These are phyloP conservation scores for Aspergillus novofumigatus DNA, from an alignment of 2,329 filamentous ascomycete species.

Conservation along the genomic window DNA sequence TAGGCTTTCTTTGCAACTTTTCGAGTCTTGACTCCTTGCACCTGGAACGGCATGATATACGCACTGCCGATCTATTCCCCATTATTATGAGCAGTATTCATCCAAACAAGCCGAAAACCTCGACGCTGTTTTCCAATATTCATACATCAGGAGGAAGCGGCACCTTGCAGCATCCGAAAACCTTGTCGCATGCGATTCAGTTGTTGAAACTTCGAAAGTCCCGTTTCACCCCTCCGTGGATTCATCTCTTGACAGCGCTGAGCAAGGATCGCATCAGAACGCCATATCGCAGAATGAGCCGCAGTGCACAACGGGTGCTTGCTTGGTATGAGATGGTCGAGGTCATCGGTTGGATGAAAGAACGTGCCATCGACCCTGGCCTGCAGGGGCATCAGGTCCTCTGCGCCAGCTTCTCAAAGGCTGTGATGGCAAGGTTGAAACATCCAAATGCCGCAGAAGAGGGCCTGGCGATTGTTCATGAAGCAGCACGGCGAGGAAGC, in stretches of 20 bases:
- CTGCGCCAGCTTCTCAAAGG: conserved; percentile 33
- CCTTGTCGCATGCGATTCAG: conserved; percentile 35
- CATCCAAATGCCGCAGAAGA: conserved; percentile 24
- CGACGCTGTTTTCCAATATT: conserved; percentile 19
- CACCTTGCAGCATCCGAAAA: conserved; percentile 20
- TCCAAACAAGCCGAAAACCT: conserved; percentile 4
- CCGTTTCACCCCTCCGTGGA: conserved; percentile 33
- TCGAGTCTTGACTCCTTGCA: conserved; percentile 14
- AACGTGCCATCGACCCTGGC: conserved; percentile 26
- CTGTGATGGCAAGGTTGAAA: conserved; percentile 30
- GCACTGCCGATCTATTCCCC: conserved; percentile 25
- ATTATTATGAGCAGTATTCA: conserved; percentile 16
- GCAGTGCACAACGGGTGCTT: conserved; percentile 29
- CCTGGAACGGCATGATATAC: conserved; percentile 11
- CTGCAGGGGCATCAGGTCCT: conserved; percentile 32
- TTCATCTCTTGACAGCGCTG: conserved; percentile 32
- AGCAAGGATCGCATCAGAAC: conserved; percentile 18
- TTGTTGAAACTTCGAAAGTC: conserved; percentile 29
- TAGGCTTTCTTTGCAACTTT: conserved; percentile 39
- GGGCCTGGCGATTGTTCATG: conserved; percentile 22
- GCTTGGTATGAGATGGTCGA: conserved; percentile 36
- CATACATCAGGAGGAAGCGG: conserved; percentile 5
- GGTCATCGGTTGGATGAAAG: conserved; percentile 33
- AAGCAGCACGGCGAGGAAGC: conserved; percentile 8
- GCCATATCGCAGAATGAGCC: conserved; percentile 15